These are phyloP conservation scores for Tetrahymena thermophila DNA, from an alignment of 73 alveolate genomes.

Conservation along the genomic window DNA sequence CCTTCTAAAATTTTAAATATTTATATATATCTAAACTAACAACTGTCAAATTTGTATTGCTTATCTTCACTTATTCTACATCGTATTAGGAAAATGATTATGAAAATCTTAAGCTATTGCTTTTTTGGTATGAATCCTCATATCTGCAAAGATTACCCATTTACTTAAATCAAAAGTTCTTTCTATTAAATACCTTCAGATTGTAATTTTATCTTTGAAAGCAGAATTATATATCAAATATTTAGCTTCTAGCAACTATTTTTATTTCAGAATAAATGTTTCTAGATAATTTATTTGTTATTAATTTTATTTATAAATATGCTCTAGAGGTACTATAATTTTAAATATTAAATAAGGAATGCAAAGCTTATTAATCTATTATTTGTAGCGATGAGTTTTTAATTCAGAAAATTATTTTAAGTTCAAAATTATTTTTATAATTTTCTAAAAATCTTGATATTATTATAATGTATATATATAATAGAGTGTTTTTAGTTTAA, in stretches of 20 bases:
- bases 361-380: too few relatives aligned
- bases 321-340: neutral
- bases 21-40: neutral
- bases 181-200: neutral
- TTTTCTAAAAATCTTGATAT: neutral
- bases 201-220: too few relatives aligned
- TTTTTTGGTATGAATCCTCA: neutral
- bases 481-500: neutral
- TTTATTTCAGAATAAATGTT: too few relatives aligned
- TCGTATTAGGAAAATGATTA: neutral
- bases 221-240: neutral
- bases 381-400: too few relatives aligned
- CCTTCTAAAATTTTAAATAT: neutral
- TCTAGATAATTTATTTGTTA: neutral
- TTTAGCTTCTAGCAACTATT: neutral
- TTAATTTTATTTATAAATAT: too few relatives aligned
- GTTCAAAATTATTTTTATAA: too few relatives aligned
- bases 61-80: neutral
- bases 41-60: neutral
- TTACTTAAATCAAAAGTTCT: neutral
- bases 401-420: too few relatives aligned
- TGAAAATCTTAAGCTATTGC: neutral
- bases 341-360: neutral
- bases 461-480: too few relatives aligned
- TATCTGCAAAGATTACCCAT: neutral